Base-by-base conservation (phyloP, 306 rosid species). In the Canavalia ensiformis region DNA sequence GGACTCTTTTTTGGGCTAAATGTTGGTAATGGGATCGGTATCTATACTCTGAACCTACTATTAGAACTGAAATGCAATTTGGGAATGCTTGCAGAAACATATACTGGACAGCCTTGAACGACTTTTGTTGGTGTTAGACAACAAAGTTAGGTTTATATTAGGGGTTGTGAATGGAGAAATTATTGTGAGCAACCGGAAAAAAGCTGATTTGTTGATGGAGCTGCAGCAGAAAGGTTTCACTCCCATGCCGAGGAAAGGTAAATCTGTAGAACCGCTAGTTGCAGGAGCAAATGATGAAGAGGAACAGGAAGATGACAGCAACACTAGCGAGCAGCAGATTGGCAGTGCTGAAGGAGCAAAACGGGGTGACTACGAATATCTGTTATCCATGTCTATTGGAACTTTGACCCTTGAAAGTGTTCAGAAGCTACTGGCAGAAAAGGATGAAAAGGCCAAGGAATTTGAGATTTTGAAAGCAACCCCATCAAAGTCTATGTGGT, bases 101-200 rank as follows among this genome's bases (percentile, higher is more conserved):
- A 86, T 89, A 28, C 65, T 95, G 84, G 89, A 85, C 11, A 86
- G 82, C 80, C 92, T 89, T 66, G 92, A 95, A 82, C 60, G 79
- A 74, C 92, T 90, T 60, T 62, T 95, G 86, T 63, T 93, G 79
- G 83, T 88, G 51, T 78, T 95, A 88, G 94, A 87, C 76, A 95
- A 95, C 88, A 91, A 91, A 91, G 96, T 89, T 57, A 86, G 97
- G 80, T 95, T 93, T 44, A 93, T 95, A 85, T 91, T 91, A 57
- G 98, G 91, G 55, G 98, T 95, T 13, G 90, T 93, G 67, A 88
- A 49, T 37, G 99, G 97, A 37, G 99, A 95, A 80, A 95, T 95
- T 68, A 42, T 91, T 39, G 97, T 93, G 44, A 93, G 89, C 88
- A 95, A 91, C 64, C 80, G 98, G 68, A 91, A 83, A 78, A 91